These are phyloP conservation scores for Cucurbita pepo DNA, from an alignment of 306 rosid species.

Conservation along the genomic window DNA sequence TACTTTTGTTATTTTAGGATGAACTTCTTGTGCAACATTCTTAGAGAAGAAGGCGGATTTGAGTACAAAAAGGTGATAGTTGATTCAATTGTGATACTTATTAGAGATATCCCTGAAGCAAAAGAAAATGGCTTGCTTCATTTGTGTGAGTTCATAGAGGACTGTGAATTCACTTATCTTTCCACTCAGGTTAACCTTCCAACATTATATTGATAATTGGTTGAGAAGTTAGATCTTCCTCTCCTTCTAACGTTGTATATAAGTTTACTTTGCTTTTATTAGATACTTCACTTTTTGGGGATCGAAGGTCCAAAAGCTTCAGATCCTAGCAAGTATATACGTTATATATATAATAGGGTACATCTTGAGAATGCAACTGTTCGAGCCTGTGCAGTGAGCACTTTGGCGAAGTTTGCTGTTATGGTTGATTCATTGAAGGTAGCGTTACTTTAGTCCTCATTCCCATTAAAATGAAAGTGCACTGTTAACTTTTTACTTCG, in stretches of 20 bases:
- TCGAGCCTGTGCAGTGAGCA: constrained; percentile 95
- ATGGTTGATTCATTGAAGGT: constrained; percentile 84
- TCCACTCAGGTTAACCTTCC: constrained; percentile 71
- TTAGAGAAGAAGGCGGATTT: constrained; percentile 97
- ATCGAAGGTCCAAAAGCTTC: constrained; percentile 96
- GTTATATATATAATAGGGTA: constrained; percentile 83
- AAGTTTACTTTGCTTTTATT: constrained; percentile 4
- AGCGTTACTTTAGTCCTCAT: not conserved
- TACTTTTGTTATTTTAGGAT: constrained; percentile 31
- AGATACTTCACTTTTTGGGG: constrained; percentile 95
- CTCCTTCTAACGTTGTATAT: not conserved
- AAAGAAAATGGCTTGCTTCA: constrained; percentile 95
- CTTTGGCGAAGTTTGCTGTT: constrained; percentile 92
- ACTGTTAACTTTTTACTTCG: not conserved
- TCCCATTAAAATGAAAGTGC: not conserved
- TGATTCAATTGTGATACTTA: constrained; percentile 92
- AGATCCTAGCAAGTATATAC: constrained; percentile 91
- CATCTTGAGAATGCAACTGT: constrained; percentile 99
- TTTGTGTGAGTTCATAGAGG: constrained; percentile 98
- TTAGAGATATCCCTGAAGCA: constrained; percentile 93
- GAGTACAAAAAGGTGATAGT: constrained; percentile 97
- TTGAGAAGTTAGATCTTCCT: not conserved
- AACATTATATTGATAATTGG: constrained; percentile 3
- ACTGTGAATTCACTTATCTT: constrained; percentile 94
- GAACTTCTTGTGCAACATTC: constrained; percentile 98